Conservation (phyloP, 2,329 filamentous ascomycete species). For the Trichoderma atroviride region DNA sequence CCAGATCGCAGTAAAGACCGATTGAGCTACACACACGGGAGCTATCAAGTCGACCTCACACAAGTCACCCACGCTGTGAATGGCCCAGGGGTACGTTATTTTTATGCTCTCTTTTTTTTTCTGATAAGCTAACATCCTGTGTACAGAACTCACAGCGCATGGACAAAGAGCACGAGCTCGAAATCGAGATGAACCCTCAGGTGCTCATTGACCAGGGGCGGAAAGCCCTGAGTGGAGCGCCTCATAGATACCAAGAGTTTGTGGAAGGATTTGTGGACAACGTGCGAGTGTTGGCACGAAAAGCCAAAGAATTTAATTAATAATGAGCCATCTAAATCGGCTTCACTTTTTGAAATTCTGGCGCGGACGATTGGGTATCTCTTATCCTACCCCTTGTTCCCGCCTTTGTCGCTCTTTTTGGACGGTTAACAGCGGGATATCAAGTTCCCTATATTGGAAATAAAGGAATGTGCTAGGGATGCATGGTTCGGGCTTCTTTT, state of each 20-base stretch:
- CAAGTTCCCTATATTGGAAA: background rate
- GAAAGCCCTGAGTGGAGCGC: slow-evolving; percentile 53
- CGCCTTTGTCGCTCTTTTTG: background rate
- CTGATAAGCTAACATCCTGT: slow-evolving; percentile 23
- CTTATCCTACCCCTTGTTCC: background rate
- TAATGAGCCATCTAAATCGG: slow-evolving; percentile 7
- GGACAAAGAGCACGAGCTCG: slow-evolving; percentile 77
- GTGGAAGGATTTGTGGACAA: slow-evolving; percentile 78
- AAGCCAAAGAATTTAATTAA: slow-evolving; percentile 40
- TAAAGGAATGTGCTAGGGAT: background rate
- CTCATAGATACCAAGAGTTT: slow-evolving; percentile 66
- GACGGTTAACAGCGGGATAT: background rate
- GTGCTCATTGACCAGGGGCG: slow-evolving; percentile 68
- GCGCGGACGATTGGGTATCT: background rate
- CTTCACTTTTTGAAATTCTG: background rate
- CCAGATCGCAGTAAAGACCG: slow-evolving; percentile 82
- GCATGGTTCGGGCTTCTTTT: slow-evolving; percentile 1
- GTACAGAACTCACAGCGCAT: slow-evolving; percentile 43
- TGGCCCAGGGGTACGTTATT: slow-evolving; percentile 44
- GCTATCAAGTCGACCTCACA: slow-evolving; percentile 89
- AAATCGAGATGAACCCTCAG: slow-evolving; percentile 71
- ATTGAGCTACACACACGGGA: slow-evolving; percentile 84
- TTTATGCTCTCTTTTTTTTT: too few relatives aligned
- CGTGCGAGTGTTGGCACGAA: slow-evolving; percentile 60
- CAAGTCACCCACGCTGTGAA: slow-evolving; percentile 67